These are phyloP conservation scores for Metrosideros polymorpha DNA, from an alignment of 441 rosid species.

Conservation along the genomic window DNA sequence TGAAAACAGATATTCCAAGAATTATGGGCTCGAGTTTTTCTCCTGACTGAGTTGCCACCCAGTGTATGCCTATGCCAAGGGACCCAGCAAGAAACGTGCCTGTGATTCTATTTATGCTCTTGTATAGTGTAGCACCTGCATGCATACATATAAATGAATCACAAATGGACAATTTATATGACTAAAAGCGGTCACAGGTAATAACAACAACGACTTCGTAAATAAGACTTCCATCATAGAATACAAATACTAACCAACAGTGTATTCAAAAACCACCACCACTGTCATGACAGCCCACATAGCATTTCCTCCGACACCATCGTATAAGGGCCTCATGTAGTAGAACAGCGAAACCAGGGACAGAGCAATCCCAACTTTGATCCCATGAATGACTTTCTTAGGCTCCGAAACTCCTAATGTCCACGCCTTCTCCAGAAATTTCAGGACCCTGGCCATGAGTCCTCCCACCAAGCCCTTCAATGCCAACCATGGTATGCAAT, in stretches of 20 bases:
- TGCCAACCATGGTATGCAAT: constrained; percentile 12
- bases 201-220: background rate
- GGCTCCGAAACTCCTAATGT: constrained; percentile 53
- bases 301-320: constrained; percentile 62
- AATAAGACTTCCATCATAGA: background rate
- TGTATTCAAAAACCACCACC: constrained; percentile 58
- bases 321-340: constrained; percentile 59
- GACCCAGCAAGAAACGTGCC: constrained; percentile 55
- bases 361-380: constrained; percentile 66
- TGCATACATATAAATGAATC: background rate
- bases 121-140: constrained; percentile 56
- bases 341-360: constrained; percentile 57
- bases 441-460: constrained; percentile 9
- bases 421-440: constrained; percentile 38
- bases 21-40: constrained; percentile 27
- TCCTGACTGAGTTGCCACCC: constrained; percentile 46
- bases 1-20: constrained; percentile 38
- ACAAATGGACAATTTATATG: background rate
- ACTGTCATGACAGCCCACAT: constrained; percentile 83
- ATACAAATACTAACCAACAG: constrained; percentile 30
- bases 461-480: constrained; percentile 18
- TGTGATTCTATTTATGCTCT: constrained; percentile 43
- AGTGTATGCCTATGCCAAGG: constrained; percentile 47
- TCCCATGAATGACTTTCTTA: constrained; percentile 42
- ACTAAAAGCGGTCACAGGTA: background rate